Conservation (phyloP, 116 monocot species). For the Trichopus zeylanicus region DNA sequence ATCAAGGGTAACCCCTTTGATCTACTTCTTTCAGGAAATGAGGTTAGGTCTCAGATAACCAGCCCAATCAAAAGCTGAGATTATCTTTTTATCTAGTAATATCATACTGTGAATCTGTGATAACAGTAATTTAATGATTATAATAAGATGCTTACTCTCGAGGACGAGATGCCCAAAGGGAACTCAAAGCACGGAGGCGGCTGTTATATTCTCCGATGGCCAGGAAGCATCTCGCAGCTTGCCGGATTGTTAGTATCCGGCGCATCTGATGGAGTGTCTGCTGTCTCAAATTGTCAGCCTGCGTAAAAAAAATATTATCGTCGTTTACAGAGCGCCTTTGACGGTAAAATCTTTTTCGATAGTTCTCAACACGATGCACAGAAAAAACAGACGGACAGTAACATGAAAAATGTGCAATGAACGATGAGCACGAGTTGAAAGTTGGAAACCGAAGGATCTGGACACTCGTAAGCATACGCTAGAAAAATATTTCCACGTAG, state of each 20-base stretch:
- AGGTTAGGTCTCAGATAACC: no score
- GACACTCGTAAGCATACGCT: no score
- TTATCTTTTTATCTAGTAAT: not conserved
- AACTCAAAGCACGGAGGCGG: slow-evolving; percentile 77
- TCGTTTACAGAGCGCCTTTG: no score
- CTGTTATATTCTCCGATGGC: slow-evolving; percentile 73
- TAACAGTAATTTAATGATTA: not conserved
- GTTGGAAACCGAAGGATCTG: no score
- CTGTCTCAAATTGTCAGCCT: slow-evolving; percentile 89
- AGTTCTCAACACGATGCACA: not conserved
- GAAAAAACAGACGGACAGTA: no score
- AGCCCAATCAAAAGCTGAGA: no score
- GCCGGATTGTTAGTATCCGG: slow-evolving; percentile 56
- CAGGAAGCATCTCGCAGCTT: slow-evolving; percentile 74
- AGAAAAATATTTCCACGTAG: no score
- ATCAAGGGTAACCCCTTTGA: no score
- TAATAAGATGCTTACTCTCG: slow-evolving; percentile 48
- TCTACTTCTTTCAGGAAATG: no score
- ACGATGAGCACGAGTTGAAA: no score
- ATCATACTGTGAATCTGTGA: not conserved
- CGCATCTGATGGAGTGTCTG: slow-evolving; percentile 74
- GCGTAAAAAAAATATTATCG: no score
- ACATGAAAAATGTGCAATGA: no score
- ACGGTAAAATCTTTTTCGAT: not conserved
- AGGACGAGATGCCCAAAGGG: slow-evolving; percentile 81